Evolutionary conservation across 2,329 filamentous ascomycete genomes (phyloP), one percentile per base, ranked within the genome.

Genomic region (Ophiostoma australiae): DNA sequence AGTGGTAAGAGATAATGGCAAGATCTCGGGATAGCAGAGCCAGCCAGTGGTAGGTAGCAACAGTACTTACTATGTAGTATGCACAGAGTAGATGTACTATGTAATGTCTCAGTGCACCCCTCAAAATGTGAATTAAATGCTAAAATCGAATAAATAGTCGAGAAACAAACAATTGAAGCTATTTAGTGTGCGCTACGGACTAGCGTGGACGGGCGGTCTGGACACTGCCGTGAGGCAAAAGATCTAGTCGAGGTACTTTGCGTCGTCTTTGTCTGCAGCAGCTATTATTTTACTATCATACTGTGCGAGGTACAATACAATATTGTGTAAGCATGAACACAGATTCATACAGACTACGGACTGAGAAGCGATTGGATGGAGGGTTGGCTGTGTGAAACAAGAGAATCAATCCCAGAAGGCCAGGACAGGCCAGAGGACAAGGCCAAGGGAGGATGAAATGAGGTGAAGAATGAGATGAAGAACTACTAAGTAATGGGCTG

Each of bases 181-280:
- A 58, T n/a, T 61, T 67, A 70, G 71, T 67, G 65, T 67, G 69
- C 71, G 52, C 41, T 70, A 63, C 41, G 41, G 39, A 66, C 39
- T 72, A 72, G 71, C 67, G 71, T 70, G 71, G 69, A 67, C 71
- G 71, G 71, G 71, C 69, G 71, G 71, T 69, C 71, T 69, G 69
- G 71, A 58, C 69, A 69, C 67, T 72, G 71, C 71, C 71, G 71
- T 23, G 71, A 61, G 23, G 58, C 41, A 69, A 58, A 39, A 35
- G 44, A 23, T 63, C 66, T 66, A 39, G 61, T 39, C 17, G 35
- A 23, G 35, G 63, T 66, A 66, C 48, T 31, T 67, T 11, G 37
- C 55, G 23, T 68, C 27, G 23, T 68, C 27, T 44, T 52, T 65
- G 61, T 37, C 33, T 65, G 33, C 61, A 17, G 27, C 52, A 58